Conservation (phyloP, 306 rosid genomes). For the Pyrus communis region DNA sequence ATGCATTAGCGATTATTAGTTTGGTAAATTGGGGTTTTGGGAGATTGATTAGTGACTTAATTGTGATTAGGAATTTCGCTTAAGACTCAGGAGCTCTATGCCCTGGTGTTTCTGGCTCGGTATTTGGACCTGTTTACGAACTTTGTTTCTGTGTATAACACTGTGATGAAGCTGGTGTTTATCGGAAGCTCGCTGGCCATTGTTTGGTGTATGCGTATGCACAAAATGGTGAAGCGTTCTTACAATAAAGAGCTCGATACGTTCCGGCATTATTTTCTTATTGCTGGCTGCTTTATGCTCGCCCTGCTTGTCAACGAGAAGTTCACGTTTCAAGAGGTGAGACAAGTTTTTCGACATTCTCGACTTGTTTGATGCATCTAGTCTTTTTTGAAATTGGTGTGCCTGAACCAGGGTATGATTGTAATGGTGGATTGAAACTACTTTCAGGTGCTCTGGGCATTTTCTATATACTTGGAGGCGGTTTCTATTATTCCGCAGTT, state of each 20-base stretch:
- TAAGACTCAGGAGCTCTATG: constrained; percentile 91
- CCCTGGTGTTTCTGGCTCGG: constrained; percentile 72
- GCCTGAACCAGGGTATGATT: background rate
- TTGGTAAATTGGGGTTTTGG: background rate
- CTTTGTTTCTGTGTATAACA: constrained; percentile 68
- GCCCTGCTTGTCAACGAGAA: constrained; percentile 71
- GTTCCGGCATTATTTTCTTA: constrained; percentile 64
- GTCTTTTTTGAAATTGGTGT: background rate
- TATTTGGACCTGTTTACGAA: constrained; percentile 84
- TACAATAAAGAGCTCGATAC: constrained; percentile 75
- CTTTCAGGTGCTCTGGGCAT: constrained; percentile 82
- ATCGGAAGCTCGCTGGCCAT: constrained; percentile 66
- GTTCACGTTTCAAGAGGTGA: constrained; percentile 66
- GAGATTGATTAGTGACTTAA: background rate
- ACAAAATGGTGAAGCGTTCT: constrained; percentile 57
- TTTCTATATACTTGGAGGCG: constrained; percentile 94
- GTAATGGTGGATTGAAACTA: constrained; percentile 8
- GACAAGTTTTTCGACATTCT: background rate
- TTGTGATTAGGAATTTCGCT: constrained; percentile 61
- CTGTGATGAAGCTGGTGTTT: constrained; percentile 78
- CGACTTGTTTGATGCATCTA: background rate
- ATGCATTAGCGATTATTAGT: too few species aligned
- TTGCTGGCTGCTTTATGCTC: constrained; percentile 45
- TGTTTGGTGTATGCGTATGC: constrained; percentile 72
- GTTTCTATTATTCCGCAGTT: constrained; percentile 84